Conservation (phyloP, 2,329 filamentous ascomycete species). For the Fusarium sp. region DNA sequence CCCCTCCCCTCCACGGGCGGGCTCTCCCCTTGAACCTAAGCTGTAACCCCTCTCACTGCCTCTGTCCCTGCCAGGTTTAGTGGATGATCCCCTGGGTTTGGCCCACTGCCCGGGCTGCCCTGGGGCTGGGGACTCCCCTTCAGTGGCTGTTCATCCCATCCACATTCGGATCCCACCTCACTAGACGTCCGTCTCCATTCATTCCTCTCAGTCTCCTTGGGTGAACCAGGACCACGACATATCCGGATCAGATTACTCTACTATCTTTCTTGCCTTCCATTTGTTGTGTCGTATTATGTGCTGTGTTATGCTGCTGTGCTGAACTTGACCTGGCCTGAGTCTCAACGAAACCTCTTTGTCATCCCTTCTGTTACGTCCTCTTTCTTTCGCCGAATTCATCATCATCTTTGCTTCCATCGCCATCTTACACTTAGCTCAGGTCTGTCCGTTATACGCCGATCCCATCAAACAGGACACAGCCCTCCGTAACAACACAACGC, state of each 20-base stretch:
- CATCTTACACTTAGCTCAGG: conserved; percentile 18
- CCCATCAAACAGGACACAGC: conserved; percentile 23
- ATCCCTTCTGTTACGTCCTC: conserved; percentile 21
- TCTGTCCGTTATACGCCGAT: conserved; percentile 28
- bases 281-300: conserved; percentile 4
- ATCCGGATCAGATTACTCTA: conserved; percentile 38
- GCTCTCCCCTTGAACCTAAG: conserved; percentile 23
- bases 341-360: conserved; percentile 13
- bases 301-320: background rate
- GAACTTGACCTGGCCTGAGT: background rate
- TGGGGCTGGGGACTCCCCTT: conserved; percentile 20
- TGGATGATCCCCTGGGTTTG: conserved; percentile 29
- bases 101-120: background rate
- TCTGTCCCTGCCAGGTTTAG: conserved; percentile 28
- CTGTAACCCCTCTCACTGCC: conserved; percentile 35
- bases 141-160: conserved; percentile 43
- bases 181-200: conserved; percentile 33
- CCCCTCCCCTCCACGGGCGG: background rate
- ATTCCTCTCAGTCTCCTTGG: conserved; percentile 39
- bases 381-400: background rate
- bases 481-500: conserved; percentile 19
- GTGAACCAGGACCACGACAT: conserved; percentile 38
- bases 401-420: conserved; percentile 10
- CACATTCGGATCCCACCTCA: conserved; percentile 38
- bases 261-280: conserved; percentile 32